phyloP scores from a whole-genome alignment of 768 basidiomycete species.

The Mycena kentingensis region DNA sequence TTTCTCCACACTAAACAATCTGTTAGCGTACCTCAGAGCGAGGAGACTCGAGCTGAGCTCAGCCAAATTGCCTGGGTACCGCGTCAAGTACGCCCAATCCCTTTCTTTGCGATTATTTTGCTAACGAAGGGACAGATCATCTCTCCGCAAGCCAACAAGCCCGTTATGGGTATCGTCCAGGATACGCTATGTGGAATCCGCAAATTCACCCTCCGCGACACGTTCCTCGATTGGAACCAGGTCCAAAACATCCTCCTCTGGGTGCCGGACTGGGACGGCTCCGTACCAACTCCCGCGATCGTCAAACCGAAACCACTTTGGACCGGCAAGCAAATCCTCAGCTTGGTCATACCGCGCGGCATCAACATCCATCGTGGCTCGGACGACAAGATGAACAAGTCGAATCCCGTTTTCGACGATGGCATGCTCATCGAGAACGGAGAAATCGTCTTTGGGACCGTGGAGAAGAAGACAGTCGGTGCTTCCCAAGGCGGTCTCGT shows the following conservation, averaged over 20 bases:
- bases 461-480: slow-evolving; percentile 99
- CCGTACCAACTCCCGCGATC: not conserved
- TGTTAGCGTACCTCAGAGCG: slow-evolving; percentile 89
- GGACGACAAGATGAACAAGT: not conserved
- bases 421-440: slow-evolving; percentile 71
- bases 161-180: slow-evolving; percentile 99
- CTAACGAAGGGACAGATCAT: too few species aligned
- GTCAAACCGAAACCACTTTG: not conserved
- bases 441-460: slow-evolving; percentile 58
- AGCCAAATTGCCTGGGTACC: slow-evolving; percentile 99
- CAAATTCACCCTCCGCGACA: slow-evolving; percentile 80
- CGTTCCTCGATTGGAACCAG: not conserved
- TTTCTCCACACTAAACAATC: slow-evolving; percentile 11
- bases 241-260: not conserved
- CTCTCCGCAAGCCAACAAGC: slow-evolving; percentile 99
- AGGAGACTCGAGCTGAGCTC: slow-evolving; percentile 97
- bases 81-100: slow-evolving; percentile 64
- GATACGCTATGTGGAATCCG: slow-evolving; percentile 97
- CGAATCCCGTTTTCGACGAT: slow-evolving; percentile 75
- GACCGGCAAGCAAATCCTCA: slow-evolving; percentile 52
- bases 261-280: not conserved
- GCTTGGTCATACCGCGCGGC: slow-evolving; percentile 89
- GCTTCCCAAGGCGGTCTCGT: slow-evolving; percentile 58
- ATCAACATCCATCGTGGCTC: slow-evolving; percentile 79
- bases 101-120: not conserved